phyloP scores from a whole-genome alignment of 176 grass and related monocot genomes.

The Oryza coarctata region DNA sequence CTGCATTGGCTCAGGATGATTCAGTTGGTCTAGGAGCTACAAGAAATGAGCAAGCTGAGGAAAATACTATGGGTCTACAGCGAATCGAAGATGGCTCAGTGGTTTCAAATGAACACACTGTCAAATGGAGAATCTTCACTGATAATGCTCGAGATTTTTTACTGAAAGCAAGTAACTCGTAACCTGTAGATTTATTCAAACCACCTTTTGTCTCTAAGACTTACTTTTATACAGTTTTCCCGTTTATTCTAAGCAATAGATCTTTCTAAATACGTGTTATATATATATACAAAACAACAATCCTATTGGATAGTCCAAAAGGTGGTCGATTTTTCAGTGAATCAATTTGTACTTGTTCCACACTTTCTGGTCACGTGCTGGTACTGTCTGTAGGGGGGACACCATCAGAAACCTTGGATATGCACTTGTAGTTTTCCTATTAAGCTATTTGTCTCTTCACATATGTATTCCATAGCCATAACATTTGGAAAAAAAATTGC shows the following conservation, averaged over 20 bases:
- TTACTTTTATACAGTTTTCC: not conserved
- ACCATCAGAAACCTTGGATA: not conserved
- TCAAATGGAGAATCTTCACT: slow-evolving; percentile 88
- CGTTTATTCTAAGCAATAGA: not conserved
- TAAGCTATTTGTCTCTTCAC: slow-evolving; percentile 10
- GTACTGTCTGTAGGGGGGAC: not conserved
- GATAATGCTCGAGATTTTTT: slow-evolving; percentile 71
- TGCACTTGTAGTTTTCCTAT: not conserved
- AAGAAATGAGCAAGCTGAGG: slow-evolving; percentile 57
- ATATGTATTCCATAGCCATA: not conserved
- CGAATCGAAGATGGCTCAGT: slow-evolving; percentile 86
- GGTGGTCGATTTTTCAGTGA: not conserved
- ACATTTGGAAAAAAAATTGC: not conserved
- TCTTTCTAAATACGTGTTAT: not conserved
- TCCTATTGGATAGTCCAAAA: not conserved
- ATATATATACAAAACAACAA: not conserved
- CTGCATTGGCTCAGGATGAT: slow-evolving; percentile 64
- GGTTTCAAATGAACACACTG: slow-evolving; percentile 81
- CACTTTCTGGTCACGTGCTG: not conserved
- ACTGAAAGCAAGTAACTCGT: slow-evolving; percentile 64
- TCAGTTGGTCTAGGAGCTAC: slow-evolving; percentile 33
- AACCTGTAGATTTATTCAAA: slow-evolving; percentile 26
- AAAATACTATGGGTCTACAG: slow-evolving; percentile 40
- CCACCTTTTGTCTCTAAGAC: not conserved
- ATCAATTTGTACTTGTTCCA: not conserved